Conservation (phyloP, 352 stramenopile species). For the Phytophthora quininea region DNA sequence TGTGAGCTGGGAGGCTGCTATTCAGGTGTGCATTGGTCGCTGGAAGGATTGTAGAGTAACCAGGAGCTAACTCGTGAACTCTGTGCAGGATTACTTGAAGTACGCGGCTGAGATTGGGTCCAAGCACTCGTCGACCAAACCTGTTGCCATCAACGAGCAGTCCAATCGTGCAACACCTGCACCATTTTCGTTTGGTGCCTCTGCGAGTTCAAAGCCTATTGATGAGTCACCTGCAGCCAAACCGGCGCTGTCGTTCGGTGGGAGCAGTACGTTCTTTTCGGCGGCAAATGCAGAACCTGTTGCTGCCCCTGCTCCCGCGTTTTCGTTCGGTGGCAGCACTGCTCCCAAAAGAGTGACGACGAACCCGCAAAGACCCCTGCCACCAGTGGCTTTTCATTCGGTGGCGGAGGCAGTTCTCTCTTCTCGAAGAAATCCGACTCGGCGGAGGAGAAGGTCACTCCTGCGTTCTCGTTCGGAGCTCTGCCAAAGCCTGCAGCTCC, state of each 20-base stretch:
- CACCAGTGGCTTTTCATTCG: conserved; percentile 25
- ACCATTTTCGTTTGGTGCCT: conserved; percentile 31
- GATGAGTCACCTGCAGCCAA: not conserved
- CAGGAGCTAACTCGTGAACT: conserved; percentile 2
- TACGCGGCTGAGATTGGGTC: conserved; percentile 62
- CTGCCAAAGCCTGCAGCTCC: conserved; percentile 27
- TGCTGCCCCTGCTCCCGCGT: conserved; percentile 15
- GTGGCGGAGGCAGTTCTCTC: conserved; percentile 38
- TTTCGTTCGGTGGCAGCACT: conserved; percentile 41
- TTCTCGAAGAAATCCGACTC: conserved; percentile 42
- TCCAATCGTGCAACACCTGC: conserved; percentile 23
- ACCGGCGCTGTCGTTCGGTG: conserved; percentile 43
- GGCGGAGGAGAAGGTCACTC: conserved; percentile 36
- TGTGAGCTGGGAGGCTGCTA: conserved; percentile 64
- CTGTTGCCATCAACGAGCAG: conserved; percentile 48
- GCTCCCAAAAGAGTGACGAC: conserved; percentile 19
- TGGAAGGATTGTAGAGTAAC: not conserved
- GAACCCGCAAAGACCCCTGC: conserved; percentile 9
- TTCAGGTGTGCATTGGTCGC: conserved; percentile 44
- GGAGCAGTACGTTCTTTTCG: not conserved
- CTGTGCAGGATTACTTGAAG: conserved; percentile 74
- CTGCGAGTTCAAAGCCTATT: not conserved
- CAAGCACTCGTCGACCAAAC: conserved; percentile 71
- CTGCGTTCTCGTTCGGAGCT: conserved; percentile 55
- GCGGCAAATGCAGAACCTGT: conserved; percentile 23